Base-by-base conservation (phyloP, 495 filamentous ascomycete genomes). In the Penicillium canariense region DNA sequence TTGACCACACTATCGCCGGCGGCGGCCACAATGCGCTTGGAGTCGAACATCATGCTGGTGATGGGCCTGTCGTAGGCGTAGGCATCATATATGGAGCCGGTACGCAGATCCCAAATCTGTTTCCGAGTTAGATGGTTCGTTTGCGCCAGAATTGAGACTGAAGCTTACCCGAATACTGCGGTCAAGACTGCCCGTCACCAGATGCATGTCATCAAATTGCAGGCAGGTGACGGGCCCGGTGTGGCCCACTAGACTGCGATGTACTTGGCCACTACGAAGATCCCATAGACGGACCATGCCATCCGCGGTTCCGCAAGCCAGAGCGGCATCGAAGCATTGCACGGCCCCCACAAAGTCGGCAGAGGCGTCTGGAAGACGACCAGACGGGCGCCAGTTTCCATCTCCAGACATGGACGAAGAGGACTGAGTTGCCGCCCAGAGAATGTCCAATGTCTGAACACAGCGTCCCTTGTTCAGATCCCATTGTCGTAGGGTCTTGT, bases 251-350 rank as follows among this genome's bases (percentile, higher is more conserved):
- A 99, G 78, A 68, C 91, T 97, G 25, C 94, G 82, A 71, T 97
- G 93, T 15, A 99, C 94, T 70, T 96, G 92, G 2, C 94, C 94
- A 70, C 90, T 96, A 50, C 94, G 78, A 61, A 99, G 77, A 85
- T 99, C 94, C 94, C 94, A 99, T 14, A 99, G 74, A 39, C 94
- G 81, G 28, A 99, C 91, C 90, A 97, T 96, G 20, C 94, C 95
- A 66, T 99, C 94, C 1, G 94, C 94, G 11, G 94, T 99, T 53
- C 94, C 94, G 62, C 95, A 97, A n/a, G 94, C 94, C 52, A 99
- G 78, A 7, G 94, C 94, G 14, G 94, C 91, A 72, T 97, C 94
- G 67, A 97, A 99, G 55, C 94, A 94, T 69, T 99, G 94, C 42
- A 99, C 64, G 1, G 94, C 88, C 30, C 94, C 94, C 20, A 99